phyloP scores from a whole-genome alignment of 2,329 filamentous ascomycete species.

The Fusarium devonianum region DNA sequence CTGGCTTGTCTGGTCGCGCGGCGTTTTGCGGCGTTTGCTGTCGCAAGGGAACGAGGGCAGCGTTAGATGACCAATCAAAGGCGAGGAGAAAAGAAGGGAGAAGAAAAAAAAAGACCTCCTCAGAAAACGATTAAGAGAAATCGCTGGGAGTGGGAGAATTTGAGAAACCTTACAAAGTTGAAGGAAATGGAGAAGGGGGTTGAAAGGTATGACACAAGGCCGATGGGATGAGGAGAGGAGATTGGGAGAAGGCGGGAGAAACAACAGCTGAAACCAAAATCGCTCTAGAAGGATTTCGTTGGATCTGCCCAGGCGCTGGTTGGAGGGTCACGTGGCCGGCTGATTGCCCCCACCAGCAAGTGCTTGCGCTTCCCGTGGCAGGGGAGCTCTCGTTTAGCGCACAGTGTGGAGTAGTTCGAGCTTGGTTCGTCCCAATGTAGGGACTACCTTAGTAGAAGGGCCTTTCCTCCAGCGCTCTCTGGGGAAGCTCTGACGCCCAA shows the following conservation, averaged over 20 bases:
- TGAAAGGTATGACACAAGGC: conserved; percentile 34
- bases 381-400: neutral
- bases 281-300: conserved; percentile 19
- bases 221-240: conserved; percentile 28
- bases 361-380: no score
- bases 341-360: neutral
- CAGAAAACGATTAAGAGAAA: conserved; percentile 23
- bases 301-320: conserved; percentile 9
- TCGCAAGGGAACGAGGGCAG: conserved; percentile 28
- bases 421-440: no score
- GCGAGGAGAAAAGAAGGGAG: conserved; percentile 6
- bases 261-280: conserved; percentile 30
- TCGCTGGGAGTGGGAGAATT: conserved; percentile 33
- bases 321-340: conserved; percentile 21
- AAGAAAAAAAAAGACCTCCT: conserved; percentile 22
- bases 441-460: no score
- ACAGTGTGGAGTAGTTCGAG: neutral
- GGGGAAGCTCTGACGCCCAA: no score
- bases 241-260: conserved; percentile 40
- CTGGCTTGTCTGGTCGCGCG: conserved; percentile 27
- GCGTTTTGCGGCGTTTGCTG: conserved; percentile 27
- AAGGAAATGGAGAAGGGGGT: conserved; percentile 29
- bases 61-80: conserved; percentile 28
- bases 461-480: no score
- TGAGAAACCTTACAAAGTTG: conserved; percentile 31